Evolutionary conservation across 495 filamentous ascomycete species (phyloP), one percentile per base, ranked within the genome.

Genomic region (Xylaria scruposa): DNA sequence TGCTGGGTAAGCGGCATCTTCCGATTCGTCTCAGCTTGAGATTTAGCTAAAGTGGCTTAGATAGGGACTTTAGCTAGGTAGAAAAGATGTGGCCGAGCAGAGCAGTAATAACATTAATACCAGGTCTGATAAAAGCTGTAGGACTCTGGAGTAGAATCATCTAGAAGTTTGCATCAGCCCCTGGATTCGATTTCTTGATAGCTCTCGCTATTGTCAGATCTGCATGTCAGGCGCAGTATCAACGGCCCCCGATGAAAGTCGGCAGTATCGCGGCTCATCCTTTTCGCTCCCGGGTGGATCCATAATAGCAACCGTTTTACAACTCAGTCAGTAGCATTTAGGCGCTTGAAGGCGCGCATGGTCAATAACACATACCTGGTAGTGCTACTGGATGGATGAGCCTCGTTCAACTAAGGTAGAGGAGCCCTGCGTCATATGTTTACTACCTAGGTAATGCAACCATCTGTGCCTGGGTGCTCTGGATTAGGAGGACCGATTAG

Each of bases 261-360:
- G 24, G 40, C 24, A 49, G 29, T 38, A 67, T 46, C 63, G 29
- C 26, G 44, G 31, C 29, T 53, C 44, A 63, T 44, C 60, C 60
- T 40, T 42, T 53, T 31, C 26, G 40, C 19, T 40, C 29, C 3
- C n/a, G 12, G 58, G 46, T 26, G 31, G 29, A 53, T 15, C 46
- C 19, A 36, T 46, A 21, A 47, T 26, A 26, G 24, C 42, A 53
- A 56, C 5, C 49, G 13, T 67, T 21, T 56, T 15, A 24, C n/a
- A 17, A 53, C n/a, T 56, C n/a, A 44, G 21, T 1, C 13, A 6
- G 15, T 19, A 33, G 36, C 7, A 8, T 15, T 44, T n/a, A 44
- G 7, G 47, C 49, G 49, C 26, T 53, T 24, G 26, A 6, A 53
- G 49, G 65, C 12, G 65, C 13, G 36, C 65, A 67, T 56, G n/a